These are phyloP conservation scores for Wakefieldia striispora DNA, from an alignment of 768 basidiomycete species.

Conservation along the genomic window DNA sequence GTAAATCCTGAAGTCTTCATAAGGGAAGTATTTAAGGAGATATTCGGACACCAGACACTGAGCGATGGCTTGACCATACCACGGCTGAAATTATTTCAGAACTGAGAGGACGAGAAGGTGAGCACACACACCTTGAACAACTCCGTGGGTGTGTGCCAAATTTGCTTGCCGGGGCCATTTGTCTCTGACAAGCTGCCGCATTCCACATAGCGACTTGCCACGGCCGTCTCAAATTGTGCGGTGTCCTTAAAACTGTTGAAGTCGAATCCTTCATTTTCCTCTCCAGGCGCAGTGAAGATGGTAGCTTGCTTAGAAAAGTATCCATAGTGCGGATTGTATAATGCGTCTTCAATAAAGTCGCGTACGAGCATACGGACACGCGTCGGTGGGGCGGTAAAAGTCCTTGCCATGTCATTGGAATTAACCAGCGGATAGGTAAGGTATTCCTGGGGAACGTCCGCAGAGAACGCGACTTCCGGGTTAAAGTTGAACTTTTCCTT, in stretches of 20 bases:
- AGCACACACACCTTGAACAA: slow-evolving; percentile 75
- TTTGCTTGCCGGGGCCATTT: slow-evolving; percentile 77
- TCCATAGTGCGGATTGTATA: slow-evolving; percentile 97
- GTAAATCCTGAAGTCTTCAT: slow-evolving; percentile 93
- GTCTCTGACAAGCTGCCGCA: slow-evolving; percentile 59
- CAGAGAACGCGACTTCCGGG: slow-evolving; percentile 51
- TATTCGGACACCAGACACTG: slow-evolving; percentile 90
- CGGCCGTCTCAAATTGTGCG: slow-evolving; percentile 75
- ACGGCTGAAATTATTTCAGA: slow-evolving; percentile 58
- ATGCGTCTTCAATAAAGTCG: slow-evolving; percentile 94
- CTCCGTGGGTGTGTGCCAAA: slow-evolving; percentile 99
- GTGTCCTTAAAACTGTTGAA: slow-evolving; percentile 67
- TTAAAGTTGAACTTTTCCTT: slow-evolving; percentile 82
- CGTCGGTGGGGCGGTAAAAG: slow-evolving; percentile 57
- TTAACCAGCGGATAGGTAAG: slow-evolving; percentile 57
- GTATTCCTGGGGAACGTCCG: slow-evolving; percentile 43
- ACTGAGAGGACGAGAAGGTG: neutral
- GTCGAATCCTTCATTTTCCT: slow-evolving; percentile 52
- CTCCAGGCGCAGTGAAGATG: slow-evolving; percentile 68
- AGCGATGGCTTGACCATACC: slow-evolving; percentile 90
- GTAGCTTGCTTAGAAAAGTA: slow-evolving; percentile 94
- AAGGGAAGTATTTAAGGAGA: slow-evolving; percentile 92
- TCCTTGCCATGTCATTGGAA: slow-evolving; percentile 62
- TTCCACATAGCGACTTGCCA: slow-evolving; percentile 72
- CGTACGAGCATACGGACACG: slow-evolving; percentile 91